Conservation (phyloP, 2,329 filamentous ascomycete species). For the Penicillium sp. region DNA sequence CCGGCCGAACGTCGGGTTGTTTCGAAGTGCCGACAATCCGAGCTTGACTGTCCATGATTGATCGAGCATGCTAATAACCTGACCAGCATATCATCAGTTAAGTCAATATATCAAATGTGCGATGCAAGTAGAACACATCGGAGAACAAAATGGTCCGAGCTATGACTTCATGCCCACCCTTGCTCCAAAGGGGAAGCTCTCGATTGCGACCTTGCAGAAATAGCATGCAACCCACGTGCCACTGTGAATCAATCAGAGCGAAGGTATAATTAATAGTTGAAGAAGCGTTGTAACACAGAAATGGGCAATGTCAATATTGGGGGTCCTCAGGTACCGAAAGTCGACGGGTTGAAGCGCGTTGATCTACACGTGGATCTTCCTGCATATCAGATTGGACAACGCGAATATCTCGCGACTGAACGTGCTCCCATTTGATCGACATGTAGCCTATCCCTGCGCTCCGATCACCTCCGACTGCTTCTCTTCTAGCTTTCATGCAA, state of each 20-base stretch:
- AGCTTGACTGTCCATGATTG: constrained; percentile 22
- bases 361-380: constrained; percentile 14
- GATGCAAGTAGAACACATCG: not conserved
- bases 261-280: not conserved
- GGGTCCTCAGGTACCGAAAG: too few species aligned
- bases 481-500: not conserved
- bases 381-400: constrained; percentile 15
- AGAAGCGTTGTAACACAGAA: not conserved
- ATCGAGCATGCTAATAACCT: not conserved
- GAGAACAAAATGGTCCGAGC: not conserved
- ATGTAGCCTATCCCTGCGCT: constrained; percentile 6
- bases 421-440: not conserved
- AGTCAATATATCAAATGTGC: not conserved
- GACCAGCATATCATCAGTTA: too few species aligned
- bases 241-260: not conserved
- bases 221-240: constrained; percentile 8
- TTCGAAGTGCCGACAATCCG: constrained; percentile 5
- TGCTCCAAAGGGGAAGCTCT: constrained; percentile 1
- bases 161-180: constrained; percentile 5
- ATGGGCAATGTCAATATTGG: not conserved
- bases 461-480: not conserved
- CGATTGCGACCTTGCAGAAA: constrained; percentile 8
- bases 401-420: too few species aligned
- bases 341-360: not conserved
- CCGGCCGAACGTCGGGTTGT: not conserved